Evolutionary conservation across 192 early-diverging fungal species (phyloP).

Genomic region (Coemansia sp.): DNA sequence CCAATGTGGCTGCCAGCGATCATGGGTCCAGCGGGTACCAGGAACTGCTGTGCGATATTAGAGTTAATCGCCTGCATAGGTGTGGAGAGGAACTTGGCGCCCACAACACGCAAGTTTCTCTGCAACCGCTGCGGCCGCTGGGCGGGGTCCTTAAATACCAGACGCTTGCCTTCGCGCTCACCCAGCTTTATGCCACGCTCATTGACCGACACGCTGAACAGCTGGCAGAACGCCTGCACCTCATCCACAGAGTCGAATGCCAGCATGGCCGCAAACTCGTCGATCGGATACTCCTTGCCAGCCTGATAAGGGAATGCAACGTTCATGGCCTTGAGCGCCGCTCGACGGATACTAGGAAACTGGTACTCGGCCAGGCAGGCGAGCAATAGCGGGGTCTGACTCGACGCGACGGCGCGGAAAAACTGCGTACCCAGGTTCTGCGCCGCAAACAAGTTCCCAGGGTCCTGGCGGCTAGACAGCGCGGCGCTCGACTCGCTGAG

Average conservation of each 20-base stretch:
- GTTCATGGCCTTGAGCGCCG: conserved; percentile 76
- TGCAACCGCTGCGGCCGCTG: conserved; percentile 20
- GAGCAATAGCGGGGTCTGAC: conserved; percentile 68
- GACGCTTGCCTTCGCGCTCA: conserved; percentile 29
- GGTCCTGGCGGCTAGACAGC: conserved; percentile 44
- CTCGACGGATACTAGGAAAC: conserved; percentile 73
- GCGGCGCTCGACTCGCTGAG: conserved; percentile 62
- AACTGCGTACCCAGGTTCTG: conserved; percentile 71
- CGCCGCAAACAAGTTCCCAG: conserved; percentile 58
- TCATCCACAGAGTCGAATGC: conserved; percentile 67
- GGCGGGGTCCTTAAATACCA: conserved; percentile 37
- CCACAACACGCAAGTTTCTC: conserved; percentile 41
- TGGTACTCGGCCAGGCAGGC: conserved; percentile 78
- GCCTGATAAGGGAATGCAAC: conserved; percentile 58
- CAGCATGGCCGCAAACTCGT: conserved; percentile 58
- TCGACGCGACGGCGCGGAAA: conserved; percentile 68
- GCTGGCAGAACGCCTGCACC: conserved; percentile 39
- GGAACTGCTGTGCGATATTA: conserved; percentile 20
- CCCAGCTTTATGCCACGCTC: conserved; percentile 39
- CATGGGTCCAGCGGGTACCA: conserved; percentile 12
- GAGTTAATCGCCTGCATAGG: conserved; percentile 43
- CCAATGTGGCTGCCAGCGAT: not conserved
- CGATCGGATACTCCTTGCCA: conserved; percentile 52
- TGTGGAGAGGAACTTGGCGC: conserved; percentile 39
- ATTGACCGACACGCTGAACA: conserved; percentile 29